Evolutionary conservation across 768 basidiomycete species (phyloP).

Genomic region (Infundibulicybe gibba): DNA sequence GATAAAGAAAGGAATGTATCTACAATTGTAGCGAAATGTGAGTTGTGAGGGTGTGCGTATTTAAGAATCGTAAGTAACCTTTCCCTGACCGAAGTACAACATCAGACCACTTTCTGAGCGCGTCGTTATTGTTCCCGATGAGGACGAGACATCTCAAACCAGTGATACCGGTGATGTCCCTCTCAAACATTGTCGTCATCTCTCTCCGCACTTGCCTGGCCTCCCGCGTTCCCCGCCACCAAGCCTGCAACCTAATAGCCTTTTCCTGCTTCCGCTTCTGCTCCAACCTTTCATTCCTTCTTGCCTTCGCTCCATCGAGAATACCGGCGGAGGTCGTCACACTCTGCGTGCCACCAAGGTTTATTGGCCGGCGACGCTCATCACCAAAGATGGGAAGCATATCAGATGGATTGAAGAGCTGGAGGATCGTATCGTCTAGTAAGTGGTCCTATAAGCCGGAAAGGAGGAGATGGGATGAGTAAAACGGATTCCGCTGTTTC

Average conservation of each 20-base stretch:
- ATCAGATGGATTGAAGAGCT: background rate
- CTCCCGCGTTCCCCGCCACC: constrained; percentile 57
- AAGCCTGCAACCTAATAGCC: constrained; percentile 62
- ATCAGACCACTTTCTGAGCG: constrained; percentile 44
- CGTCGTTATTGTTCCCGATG: constrained; percentile 47
- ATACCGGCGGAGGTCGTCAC: constrained; percentile 52
- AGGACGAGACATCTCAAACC: constrained; percentile 67
- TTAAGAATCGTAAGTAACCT: constrained; percentile 12
- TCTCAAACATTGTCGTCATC: constrained; percentile 47
- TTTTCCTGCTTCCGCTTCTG: constrained; percentile 52
- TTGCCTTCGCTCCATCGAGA: constrained; percentile 58
- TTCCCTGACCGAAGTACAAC: constrained; percentile 25
- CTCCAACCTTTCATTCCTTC: constrained; percentile 54
- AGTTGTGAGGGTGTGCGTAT: no score
- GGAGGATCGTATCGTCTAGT: no score
- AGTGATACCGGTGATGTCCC: constrained; percentile 47
- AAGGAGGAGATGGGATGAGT: no score
- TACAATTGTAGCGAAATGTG: no score
- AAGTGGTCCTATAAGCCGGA: no score
- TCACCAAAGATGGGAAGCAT: constrained; percentile 44
- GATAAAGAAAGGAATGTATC: constrained; percentile 1
- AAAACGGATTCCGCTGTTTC: no score
- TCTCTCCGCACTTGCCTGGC: constrained; percentile 34
- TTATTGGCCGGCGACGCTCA: constrained; percentile 62
- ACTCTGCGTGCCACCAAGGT: constrained; percentile 64